phyloP scores from a whole-genome alignment of 2,329 filamentous ascomycete species.

The Dothistroma pini region DNA sequence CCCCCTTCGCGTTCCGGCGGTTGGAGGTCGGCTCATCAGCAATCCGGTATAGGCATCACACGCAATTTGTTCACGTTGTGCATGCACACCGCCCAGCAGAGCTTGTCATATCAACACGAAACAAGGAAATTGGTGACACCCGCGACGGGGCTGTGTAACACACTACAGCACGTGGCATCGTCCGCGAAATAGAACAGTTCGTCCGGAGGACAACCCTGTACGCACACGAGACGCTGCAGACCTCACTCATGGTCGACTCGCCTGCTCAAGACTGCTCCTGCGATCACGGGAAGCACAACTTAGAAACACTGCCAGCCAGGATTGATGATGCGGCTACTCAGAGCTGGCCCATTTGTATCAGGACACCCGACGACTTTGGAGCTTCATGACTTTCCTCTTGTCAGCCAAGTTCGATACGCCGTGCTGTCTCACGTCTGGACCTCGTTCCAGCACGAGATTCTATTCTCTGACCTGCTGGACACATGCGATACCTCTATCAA shows the following conservation, averaged over 20 bases:
- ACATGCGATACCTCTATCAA: constrained; percentile 3
- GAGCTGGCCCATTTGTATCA: constrained; percentile 8
- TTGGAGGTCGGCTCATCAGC: background rate
- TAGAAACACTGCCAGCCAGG: background rate
- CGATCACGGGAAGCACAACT: background rate
- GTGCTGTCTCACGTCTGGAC: constrained; percentile 9
- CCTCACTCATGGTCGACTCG: background rate
- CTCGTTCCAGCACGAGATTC: constrained; percentile 4
- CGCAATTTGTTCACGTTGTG: background rate
- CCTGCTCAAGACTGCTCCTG: background rate
- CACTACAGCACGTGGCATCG: background rate
- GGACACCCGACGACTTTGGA: constrained; percentile 4
- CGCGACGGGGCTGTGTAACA: background rate
- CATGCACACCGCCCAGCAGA: background rate
- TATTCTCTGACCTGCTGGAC: constrained; percentile 7
- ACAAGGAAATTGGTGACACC: background rate
- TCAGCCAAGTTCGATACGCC: constrained; percentile 6
- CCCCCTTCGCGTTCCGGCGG: background rate
- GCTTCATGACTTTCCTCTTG: constrained; percentile 5
- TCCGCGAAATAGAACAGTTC: background rate
- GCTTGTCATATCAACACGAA: background rate
- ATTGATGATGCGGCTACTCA: constrained; percentile 8
- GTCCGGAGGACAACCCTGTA: background rate
- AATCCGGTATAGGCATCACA: background rate
- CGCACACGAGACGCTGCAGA: background rate